Conservation (phyloP, 2,329 filamentous ascomycete genomes). For the Pestalotiopsis sp. region DNA sequence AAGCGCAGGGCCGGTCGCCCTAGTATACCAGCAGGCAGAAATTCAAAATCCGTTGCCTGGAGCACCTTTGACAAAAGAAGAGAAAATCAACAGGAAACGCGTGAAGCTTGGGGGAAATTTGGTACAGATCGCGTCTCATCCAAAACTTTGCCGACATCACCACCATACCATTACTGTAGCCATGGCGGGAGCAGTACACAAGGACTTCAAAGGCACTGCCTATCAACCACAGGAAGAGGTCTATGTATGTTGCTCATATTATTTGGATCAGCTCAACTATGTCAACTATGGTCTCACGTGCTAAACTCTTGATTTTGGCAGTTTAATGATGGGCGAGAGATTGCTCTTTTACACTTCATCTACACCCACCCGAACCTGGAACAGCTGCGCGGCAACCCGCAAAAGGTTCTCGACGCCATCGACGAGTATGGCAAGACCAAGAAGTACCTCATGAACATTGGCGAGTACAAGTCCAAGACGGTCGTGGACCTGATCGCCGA, state of each 20-base stretch:
- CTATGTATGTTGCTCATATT: constrained; percentile 28
- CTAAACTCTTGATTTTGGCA: constrained; percentile 21
- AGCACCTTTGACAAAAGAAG: background rate
- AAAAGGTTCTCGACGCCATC: constrained; percentile 67
- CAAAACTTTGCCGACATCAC: background rate
- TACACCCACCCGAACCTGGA: constrained; percentile 64
- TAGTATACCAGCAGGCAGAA: background rate
- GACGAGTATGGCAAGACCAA: constrained; percentile 68
- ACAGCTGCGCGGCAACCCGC: constrained; percentile 64
- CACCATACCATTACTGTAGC: background rate
- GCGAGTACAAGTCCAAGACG: constrained; percentile 72
- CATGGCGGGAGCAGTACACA: constrained; percentile 7
- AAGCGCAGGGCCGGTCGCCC: background rate
- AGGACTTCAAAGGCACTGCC: constrained; percentile 39
- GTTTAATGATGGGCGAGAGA: constrained; percentile 74
- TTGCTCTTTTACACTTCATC: constrained; percentile 72
- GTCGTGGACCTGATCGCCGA: constrained; percentile 69
- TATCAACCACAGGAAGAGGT: constrained; percentile 44
- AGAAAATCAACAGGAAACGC: background rate
- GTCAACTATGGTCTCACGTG: background rate
- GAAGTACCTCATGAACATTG: constrained; percentile 81
- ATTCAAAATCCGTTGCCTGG: background rate
- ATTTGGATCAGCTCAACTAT: background rate
- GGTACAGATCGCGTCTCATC: background rate
- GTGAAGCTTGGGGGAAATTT: background rate